Base-by-base conservation (phyloP, 75 land plant genomes). In the Larix kaempferi region DNA sequence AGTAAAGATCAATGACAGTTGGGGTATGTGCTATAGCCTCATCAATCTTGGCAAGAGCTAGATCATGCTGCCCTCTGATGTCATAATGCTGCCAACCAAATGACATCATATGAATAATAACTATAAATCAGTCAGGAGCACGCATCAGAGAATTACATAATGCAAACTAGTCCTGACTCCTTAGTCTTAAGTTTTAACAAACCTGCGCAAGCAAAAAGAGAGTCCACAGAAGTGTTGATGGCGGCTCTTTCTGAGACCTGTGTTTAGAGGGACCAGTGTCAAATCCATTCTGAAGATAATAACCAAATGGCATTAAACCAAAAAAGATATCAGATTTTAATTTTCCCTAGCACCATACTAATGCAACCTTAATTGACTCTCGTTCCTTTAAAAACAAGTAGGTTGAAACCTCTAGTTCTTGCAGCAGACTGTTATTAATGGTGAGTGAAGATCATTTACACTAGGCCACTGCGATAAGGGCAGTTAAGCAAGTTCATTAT, bases 11-110 rank as follows among this genome's bases (percentile, higher is more conserved):
- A 82, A 98, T 98, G 11, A 91, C 98, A 61, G 99, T 98, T 22
- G 99, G 99, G 6, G 99, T 98, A 77, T 98, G 99, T 27, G 80
- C 83, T 79, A 98, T 95, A 37, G 99, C 99, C 79, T 91, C 93
- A 80, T 98, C 91, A 71, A 98, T 95, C 71, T 93, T 89, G 15
- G 81, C 83, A 35, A 95, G 82, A 79, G 99, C 95, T 74, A 88
- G 64, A 49, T 91, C 94, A 86, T 83, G 82, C 60, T 86, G 88
- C 22, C 92, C 86, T 63, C 89, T 79, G 74, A 89, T 88, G 78
- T 98, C 99, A 88, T 86, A 98, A 82, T 98, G 99, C 99, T 98
- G 98, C 64, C 75, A 92, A 39, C 33, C 69, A 71, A 15, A 77
- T 6, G 39, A 77, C 23, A 63, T 35, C 29, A 59, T 64, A 19